Evolutionary conservation across 495 filamentous ascomycete genomes (phyloP), one percentile per base, ranked within the genome.

Genomic region (Aspergillus sparsus): DNA sequence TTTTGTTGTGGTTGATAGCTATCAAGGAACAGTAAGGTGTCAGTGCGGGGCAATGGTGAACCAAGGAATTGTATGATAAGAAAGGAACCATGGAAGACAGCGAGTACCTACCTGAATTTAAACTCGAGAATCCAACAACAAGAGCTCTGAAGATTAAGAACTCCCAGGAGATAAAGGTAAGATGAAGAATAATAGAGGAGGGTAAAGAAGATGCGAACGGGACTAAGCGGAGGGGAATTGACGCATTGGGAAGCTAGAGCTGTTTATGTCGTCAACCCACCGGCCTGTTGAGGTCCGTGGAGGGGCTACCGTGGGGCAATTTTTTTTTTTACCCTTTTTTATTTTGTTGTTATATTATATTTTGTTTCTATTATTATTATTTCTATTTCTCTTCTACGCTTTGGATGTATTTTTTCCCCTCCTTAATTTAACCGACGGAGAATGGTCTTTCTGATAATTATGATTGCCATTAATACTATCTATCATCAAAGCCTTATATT

Each of bases 241-340:
- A 51, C 49, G 21, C 21, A 33, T 51, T 51, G 32, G 57, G 54
- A 47, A 59, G 57, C 57, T 59, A 49, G 47, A 59, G 57, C 58
- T 60, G 53, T 60, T 49, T 53, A 62, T 71, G 68, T 61, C 68
- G 71, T 74, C 44, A 47, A 47, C 39, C 68, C 68, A 72, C 72
- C 75, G 75, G 75, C 66, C 62, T 71, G 69, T 67, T 77, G 75
- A 62, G 73, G 72, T 77, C 74, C 74, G 74, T 67, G 66, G 68
- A 69, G 68, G 71, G 70, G 68, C 62, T 55, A 50, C 63, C 68
- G 69, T 70, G 68, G 72, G 71, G 69, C 69, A 60, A 58, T 18
- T 47, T 47, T 21, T 47, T 18, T 41, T 41, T 41, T n/a, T n/a
- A n/a, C 37, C 37, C 10, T 10, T 11, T 11, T 41, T 41, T 11